Percentiles rank a stretch among this genome's conserved stretches.
Evolutionary conservation across 805 yeast genomes (phyloP).

Genomic region (Kodamaea nitidulidarum): DNA sequence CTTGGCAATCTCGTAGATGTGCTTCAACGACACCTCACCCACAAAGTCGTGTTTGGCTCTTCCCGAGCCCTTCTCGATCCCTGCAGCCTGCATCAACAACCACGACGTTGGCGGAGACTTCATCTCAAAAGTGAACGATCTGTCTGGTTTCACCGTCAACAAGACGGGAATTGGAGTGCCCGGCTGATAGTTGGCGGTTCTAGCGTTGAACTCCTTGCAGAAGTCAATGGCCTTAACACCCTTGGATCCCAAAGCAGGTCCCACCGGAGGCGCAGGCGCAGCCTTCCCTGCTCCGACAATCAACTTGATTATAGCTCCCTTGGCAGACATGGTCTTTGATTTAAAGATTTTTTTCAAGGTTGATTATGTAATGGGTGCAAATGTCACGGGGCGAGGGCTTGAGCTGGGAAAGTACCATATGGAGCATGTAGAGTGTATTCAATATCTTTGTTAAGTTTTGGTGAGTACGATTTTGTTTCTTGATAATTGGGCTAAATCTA

Average conservation of each 20-base stretch:
- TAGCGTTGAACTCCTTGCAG: slow-evolving; percentile 96
- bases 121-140: slow-evolving; percentile 80
- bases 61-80: slow-evolving; percentile 73
- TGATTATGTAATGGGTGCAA: neutral
- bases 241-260: slow-evolving; percentile 97
- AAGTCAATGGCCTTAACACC: slow-evolving; percentile 98
- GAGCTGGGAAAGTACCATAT: no score
- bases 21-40: slow-evolving; percentile 75
- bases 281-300: slow-evolving; percentile 97
- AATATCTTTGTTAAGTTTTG: no score
- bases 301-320: slow-evolving; percentile 73
- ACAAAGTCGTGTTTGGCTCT: slow-evolving; percentile 56
- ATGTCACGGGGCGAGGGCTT: no score
- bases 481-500: no score
- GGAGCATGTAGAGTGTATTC: no score
- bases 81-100: slow-evolving; percentile 78
- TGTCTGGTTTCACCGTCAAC: slow-evolving; percentile 85
- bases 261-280: slow-evolving; percentile 98
- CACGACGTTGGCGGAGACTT: slow-evolving; percentile 91
- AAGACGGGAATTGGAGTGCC: slow-evolving; percentile 89
- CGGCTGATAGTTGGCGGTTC: slow-evolving; percentile 81
- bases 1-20: slow-evolving; percentile 90
- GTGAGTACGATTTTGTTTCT: no score
- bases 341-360: slow-evolving; percentile 1
- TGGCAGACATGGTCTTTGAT: slow-evolving; percentile 30